A percentile compares a stretch with the other conserved stretches of the same genome.
phyloP scores from a whole-genome alignment of 2,329 filamentous ascomycete species.

The Apiospora sp. region DNA sequence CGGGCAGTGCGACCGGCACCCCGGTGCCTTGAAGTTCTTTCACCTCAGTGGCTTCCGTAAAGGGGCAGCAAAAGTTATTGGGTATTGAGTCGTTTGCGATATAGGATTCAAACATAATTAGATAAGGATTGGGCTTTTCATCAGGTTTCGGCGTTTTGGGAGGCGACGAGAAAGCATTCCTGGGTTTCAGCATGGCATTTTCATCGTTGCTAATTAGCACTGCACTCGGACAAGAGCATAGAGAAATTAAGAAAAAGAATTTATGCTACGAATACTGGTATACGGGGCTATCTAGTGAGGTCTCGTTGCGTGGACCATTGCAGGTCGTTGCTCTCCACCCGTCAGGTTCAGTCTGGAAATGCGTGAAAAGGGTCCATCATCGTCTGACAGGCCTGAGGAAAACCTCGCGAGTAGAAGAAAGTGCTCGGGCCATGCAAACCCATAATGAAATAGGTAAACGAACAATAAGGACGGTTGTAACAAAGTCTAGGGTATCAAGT shows the following conservation, averaged over 20 bases:
- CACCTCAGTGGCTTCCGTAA: not conserved
- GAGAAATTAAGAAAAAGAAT: not conserved
- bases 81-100: not conserved
- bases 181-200: not conserved
- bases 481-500: conserved; percentile 15
- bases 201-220: conserved; percentile 1
- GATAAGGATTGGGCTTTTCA: not conserved
- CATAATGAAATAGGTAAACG: not conserved
- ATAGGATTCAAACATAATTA: not conserved
- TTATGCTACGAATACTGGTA: not conserved
- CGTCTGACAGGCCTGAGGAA: too few relatives aligned
- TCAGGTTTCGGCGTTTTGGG: not conserved
- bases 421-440: too few relatives aligned
- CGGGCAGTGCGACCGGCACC: conserved; percentile 67
- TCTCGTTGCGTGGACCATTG: not conserved
- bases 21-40: conserved; percentile 52
- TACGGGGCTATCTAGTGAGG: not conserved
- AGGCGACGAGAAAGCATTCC: not conserved
- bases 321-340: not conserved
- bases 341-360: not conserved
- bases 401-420: too few relatives aligned
- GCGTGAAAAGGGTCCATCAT: not conserved
- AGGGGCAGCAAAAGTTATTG: not conserved
- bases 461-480: not conserved
- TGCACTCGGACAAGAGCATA: not conserved